Conservation (phyloP, 179 eudicot species). For the Spinacia oleracea region DNA sequence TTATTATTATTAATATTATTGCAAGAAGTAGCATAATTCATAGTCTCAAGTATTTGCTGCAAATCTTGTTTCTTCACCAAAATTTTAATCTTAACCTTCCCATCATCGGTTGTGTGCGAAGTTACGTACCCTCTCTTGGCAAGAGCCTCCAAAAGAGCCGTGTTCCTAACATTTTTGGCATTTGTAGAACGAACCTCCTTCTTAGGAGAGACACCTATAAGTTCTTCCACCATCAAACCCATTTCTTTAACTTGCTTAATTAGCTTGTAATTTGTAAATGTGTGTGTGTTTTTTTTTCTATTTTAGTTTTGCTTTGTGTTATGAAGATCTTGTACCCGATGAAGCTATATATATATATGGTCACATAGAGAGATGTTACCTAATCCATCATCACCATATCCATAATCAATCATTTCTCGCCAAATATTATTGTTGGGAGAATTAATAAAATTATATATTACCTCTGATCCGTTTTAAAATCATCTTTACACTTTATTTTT, state of each 20-base stretch:
- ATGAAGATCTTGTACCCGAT: not conserved
- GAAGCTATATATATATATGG: conserved; percentile 13
- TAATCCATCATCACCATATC: not conserved
- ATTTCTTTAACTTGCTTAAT: no score
- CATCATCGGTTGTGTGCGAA: conserved; percentile 18
- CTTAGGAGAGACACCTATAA: conserved; percentile 8
- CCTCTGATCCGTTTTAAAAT: no score
- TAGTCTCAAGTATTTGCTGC: conserved; percentile 18
- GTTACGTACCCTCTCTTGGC: conserved; percentile 22
- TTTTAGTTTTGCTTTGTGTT: not conserved
- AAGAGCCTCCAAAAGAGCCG: conserved; percentile 23
- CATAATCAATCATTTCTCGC: no score
- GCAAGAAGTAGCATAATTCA: not conserved
- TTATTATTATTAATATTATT: no score
- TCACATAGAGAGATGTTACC: not conserved
- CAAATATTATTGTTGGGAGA: no score
- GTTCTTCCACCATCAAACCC: conserved; percentile 24
- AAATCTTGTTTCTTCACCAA: conserved; percentile 34
- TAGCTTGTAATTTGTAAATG: no score
- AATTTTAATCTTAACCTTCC: conserved; percentile 27
- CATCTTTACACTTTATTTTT: no score
- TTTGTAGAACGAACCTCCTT: conserved; percentile 10
- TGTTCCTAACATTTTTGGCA: not conserved
- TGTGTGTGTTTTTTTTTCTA: not conserved
- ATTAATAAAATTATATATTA: not conserved